Evolutionary conservation across 169 alveolate species (phyloP).

Genomic region (Plasmodium cynomolgi): DNA sequence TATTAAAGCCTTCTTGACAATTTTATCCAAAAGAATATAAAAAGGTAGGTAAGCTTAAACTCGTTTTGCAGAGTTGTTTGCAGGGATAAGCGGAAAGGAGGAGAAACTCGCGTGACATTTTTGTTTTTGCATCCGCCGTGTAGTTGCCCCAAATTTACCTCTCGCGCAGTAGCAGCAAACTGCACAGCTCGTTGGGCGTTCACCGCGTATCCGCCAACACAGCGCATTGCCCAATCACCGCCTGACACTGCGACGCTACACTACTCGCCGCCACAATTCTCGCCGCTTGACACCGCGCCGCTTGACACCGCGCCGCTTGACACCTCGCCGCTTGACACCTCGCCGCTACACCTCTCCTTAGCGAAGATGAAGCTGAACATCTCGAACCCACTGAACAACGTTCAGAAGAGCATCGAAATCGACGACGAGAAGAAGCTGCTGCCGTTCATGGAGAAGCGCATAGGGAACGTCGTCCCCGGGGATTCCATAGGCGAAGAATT

Average conservation of each 20-base stretch:
- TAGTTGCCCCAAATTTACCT: background rate
- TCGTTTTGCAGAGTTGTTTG: background rate
- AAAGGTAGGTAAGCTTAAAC: background rate
- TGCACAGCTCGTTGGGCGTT: background rate
- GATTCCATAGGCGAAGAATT: constrained; percentile 98
- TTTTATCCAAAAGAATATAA: background rate
- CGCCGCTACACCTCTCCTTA: background rate
- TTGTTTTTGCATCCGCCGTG: background rate
- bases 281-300: background rate
- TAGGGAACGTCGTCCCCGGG: constrained; percentile 99
- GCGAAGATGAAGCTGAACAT: constrained; percentile 95
- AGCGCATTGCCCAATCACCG: background rate
- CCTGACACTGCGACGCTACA: background rate
- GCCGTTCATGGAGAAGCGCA: constrained; percentile 98
- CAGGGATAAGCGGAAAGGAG: background rate
- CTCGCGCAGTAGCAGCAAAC: background rate
- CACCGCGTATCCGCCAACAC: background rate
- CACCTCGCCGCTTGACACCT: background rate
- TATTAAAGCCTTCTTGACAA: background rate
- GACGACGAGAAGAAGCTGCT: constrained; percentile 98
- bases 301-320: background rate
- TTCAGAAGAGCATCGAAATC: constrained; percentile 97
- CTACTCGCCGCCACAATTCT: too few species aligned
- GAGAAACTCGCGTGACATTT: background rate
- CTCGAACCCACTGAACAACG: constrained; percentile 96